Evolutionary conservation across 2,329 filamentous ascomycete species (phyloP).

Genomic region (Diaporthe batatas): DNA sequence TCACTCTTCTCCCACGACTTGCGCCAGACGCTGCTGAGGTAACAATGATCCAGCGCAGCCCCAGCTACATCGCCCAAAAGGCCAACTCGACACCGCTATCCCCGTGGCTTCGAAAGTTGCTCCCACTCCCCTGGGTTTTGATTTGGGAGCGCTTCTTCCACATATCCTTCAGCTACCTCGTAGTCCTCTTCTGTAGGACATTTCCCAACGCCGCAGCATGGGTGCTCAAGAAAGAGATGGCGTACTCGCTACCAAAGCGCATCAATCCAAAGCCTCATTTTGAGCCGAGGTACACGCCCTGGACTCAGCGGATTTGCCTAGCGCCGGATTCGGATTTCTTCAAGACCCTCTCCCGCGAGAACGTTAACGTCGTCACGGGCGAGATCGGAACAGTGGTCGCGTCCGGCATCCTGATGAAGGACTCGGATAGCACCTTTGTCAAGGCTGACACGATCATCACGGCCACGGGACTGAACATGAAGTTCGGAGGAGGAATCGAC

Average conservation of each 20-base stretch:
- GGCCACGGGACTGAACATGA: constrained; percentile 65
- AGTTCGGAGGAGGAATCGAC: constrained; percentile 25
- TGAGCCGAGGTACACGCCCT: constrained; percentile 54
- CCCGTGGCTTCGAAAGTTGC: constrained; percentile 70
- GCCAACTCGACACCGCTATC: constrained; percentile 74
- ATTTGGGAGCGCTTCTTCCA: constrained; percentile 53
- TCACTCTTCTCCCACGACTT: constrained; percentile 75
- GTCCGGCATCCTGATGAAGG: constrained; percentile 58
- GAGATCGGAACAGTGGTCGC: constrained; percentile 60
- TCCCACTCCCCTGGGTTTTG: constrained; percentile 51
- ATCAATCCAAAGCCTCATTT: constrained; percentile 58
- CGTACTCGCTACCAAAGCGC: constrained; percentile 67
- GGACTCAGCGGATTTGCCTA: constrained; percentile 78
- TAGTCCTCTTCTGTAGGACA: constrained; percentile 63
- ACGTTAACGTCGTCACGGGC: constrained; percentile 59
- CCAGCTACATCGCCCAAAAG: constrained; percentile 70
- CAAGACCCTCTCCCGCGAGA: constrained; percentile 49
- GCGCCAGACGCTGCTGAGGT: constrained; percentile 65
- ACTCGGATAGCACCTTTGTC: constrained; percentile 59
- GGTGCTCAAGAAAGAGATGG: constrained; percentile 67
- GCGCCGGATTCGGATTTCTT: constrained; percentile 63
- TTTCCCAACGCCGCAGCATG: constrained; percentile 75
- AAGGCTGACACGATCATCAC: constrained; percentile 74
- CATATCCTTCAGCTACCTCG: constrained; percentile 34
- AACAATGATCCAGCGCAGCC: constrained; percentile 79